phyloP scores from a whole-genome alignment of 2,329 filamentous ascomycete genomes.

The Diplodia mutila region DNA sequence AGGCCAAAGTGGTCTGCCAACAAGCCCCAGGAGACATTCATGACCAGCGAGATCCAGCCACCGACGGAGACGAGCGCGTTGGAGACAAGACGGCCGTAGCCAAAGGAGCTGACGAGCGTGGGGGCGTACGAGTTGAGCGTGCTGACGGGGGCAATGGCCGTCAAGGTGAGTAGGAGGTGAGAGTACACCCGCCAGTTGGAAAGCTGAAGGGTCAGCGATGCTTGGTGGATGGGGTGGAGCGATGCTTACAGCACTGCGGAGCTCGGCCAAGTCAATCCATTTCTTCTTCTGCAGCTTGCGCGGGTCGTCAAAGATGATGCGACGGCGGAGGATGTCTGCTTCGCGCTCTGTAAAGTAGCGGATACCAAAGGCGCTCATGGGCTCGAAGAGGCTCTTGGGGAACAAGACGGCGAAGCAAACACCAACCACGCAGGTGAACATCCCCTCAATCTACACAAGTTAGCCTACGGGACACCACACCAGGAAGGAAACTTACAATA shows the following conservation, averaged over 20 bases:
- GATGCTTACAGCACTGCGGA: slow-evolving; percentile 13
- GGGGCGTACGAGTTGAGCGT: slow-evolving; percentile 40
- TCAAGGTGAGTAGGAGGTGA: slow-evolving; percentile 40
- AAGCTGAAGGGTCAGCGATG: slow-evolving; percentile 27
- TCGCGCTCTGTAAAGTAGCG: slow-evolving; percentile 47
- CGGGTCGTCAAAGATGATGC: slow-evolving; percentile 26
- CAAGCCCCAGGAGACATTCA: slow-evolving; percentile 27
- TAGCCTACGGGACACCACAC: neutral
- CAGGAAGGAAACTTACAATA: slow-evolving; percentile 27
- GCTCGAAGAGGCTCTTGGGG: slow-evolving; percentile 52
- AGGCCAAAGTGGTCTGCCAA: slow-evolving; percentile 21
- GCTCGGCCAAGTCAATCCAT: slow-evolving; percentile 18
- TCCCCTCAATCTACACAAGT: slow-evolving; percentile 49
- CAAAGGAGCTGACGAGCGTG: slow-evolving; percentile 35
- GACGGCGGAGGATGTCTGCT: slow-evolving; percentile 46
- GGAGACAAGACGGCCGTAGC: slow-evolving; percentile 35
- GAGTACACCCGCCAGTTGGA: slow-evolving; percentile 39
- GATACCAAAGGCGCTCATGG: slow-evolving; percentile 47
- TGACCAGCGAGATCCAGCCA: slow-evolving; percentile 35
- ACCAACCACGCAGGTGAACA: slow-evolving; percentile 54
- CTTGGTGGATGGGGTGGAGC: neutral
- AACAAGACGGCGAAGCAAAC: slow-evolving; percentile 50
- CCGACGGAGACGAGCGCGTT: slow-evolving; percentile 42
- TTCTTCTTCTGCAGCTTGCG: slow-evolving; percentile 24
- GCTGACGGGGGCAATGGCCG: slow-evolving; percentile 37